These are phyloP conservation scores for Noccaea bulbosa DNA, from an alignment of 345 rosid species.

Conservation along the genomic window DNA sequence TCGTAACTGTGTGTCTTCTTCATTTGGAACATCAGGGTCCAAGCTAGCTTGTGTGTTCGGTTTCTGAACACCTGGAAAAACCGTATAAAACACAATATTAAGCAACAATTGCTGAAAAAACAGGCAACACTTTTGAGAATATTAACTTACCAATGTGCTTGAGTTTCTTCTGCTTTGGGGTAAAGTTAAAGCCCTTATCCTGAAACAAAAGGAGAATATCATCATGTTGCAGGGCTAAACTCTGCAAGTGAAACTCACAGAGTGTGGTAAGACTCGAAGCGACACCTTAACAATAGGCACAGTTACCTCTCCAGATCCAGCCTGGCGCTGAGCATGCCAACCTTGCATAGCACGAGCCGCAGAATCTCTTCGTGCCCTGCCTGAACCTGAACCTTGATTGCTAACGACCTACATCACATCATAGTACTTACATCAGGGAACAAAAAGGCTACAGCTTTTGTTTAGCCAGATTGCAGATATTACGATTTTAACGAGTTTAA, in stretches of 20 bases:
- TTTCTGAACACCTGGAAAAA: constrained; percentile 59
- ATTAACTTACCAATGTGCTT: constrained; percentile 64
- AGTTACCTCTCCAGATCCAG: constrained; percentile 68
- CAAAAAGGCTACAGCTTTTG: constrained; percentile 18
- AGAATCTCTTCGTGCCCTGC: constrained; percentile 76
- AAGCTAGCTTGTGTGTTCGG: constrained; percentile 47
- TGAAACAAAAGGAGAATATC: constrained; percentile 39
- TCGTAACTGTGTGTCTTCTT: constrained; percentile 67
- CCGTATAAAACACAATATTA: constrained; percentile 32
- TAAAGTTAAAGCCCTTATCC: constrained; percentile 58
- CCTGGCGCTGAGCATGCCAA: constrained; percentile 79
- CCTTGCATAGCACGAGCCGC: constrained; percentile 94
- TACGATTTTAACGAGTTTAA: constrained; percentile 18
- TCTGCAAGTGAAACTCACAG: constrained; percentile 18
- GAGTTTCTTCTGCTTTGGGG: constrained; percentile 68
- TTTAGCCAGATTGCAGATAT: constrained; percentile 12
- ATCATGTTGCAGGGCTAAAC: not conserved
- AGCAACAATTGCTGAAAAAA: constrained; percentile 25
- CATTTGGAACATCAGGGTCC: constrained; percentile 49
- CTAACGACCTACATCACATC: constrained; percentile 52
- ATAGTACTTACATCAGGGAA: constrained; percentile 19
- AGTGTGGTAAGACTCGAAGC: constrained; percentile 15
- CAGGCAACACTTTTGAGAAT: constrained; percentile 11
- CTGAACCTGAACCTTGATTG: constrained; percentile 63
- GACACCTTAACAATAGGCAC: constrained; percentile 57